Evolutionary conservation across 2,329 filamentous ascomycete species (phyloP), one percentile per base, ranked within the genome.

Genomic region (Xylariaceae sp.): DNA sequence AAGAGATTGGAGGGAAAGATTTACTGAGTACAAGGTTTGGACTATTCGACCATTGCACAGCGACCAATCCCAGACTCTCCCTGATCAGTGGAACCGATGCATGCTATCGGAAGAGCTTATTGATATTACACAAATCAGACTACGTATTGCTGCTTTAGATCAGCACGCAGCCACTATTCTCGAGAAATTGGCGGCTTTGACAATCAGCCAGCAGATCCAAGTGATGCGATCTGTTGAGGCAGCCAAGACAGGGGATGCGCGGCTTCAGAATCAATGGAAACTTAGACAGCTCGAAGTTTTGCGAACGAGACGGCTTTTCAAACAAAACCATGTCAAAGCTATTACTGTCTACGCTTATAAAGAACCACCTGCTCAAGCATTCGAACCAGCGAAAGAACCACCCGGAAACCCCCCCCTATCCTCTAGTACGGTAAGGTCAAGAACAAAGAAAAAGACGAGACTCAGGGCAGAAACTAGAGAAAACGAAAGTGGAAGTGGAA

Each of bases 251-350:
- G 18, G 36, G 11, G 33, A 43, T 17, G 42, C 13, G 5, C 11
- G 13, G 13, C 43, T 18, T 5, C 3, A 45, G 5, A 4, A n/a
- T 16, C 18, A 33, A 9, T 45, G 43, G 43, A n/a, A 45, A 14
- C 17, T 53, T 17, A 41, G 46, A 16, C 46, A 53, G 34, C 41
- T 53, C 9, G 42, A 53, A 17, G 31, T 50, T 5, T 38, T 46
- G 31, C 38, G 41, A 17, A 12, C 31, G 2, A 49, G 14, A 16
- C 41, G 46, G 18, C 17, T 50, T 13, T 48, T 53, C 6, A 41
- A 34, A 31, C 13, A 33, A 9, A 53, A 50, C n/a, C 33, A 46
- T 16, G 31, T 33, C 16, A 50, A 39, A n/a, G 50, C 46, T 5
- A 50, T 49, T 3, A 38, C 49, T 10, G 45, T 53, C 31, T 53